Evolutionary conservation across 1,139 yeast species (phyloP), one percentile per base, ranked within the genome.

Genomic region (Eremothecium gossypii): DNA sequence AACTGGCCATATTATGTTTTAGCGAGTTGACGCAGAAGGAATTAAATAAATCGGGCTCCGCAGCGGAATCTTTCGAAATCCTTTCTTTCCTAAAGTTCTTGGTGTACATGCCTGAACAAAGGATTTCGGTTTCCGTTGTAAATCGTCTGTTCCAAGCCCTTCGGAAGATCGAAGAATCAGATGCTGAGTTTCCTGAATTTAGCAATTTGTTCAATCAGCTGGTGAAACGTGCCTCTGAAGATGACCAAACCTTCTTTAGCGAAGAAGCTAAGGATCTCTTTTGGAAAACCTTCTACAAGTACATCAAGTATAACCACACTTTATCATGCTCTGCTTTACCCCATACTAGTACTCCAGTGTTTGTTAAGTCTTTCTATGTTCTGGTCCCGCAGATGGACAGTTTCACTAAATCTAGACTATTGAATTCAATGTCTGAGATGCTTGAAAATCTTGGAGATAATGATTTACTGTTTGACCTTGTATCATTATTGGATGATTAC

Each of bases 401-500:
- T 33, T 45, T 45, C 29, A 45, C 54, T 8, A 58, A 57, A 33
- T 40, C 55, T 7, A 43, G 41, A 27, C 31, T 57, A 7, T 35
- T 60, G 20, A 36, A 44, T 8, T 47, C 60, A 8, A 36, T 51
- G n/a, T 39, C 31, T 5, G 41, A 36, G 8, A 17, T 26, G 7
- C 30, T 51, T 7, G 36, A 40, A 3, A 33, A 23, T n/a, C 30
- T 23, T 4, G 29, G 42, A 3, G 41, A 39, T 2, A 12, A 28
- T 9, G 7, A 27, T 2, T 36, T 50, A 23, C 42, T 48, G 7
- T 27, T 17, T 10, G 43, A 37, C 10, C 20, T 64, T 4, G 32
- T 59, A 0, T 45, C 45, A 3, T 65, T 70, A 35, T 59, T 81
- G 33, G 77, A 78, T 49, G 89, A 82, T 50, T 80, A 81, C 52